A percentile compares a stretch with the other conserved stretches of the same genome.
Evolutionary conservation across 2,329 filamentous ascomycete genomes (phyloP).

Genomic region (Apiospora arundinis): DNA sequence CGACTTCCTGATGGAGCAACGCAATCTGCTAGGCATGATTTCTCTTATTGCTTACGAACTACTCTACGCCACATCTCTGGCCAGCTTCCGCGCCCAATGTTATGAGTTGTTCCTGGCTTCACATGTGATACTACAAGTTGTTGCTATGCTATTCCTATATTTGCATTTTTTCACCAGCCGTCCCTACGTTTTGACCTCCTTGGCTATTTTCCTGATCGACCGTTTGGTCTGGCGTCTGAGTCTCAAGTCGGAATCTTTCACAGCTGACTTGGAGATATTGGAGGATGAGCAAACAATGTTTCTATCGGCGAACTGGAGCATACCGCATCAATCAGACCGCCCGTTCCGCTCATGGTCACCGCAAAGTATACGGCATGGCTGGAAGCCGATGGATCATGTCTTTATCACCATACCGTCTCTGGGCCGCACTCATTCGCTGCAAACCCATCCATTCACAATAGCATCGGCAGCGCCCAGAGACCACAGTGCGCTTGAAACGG

Average conservation of each 20-base stretch:
- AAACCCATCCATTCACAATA: constrained; percentile 72
- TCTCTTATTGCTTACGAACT: constrained; percentile 64
- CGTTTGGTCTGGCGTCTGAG: constrained; percentile 61
- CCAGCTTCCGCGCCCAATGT: constrained; percentile 63
- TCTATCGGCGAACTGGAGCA: constrained; percentile 48
- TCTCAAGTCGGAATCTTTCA: constrained; percentile 55
- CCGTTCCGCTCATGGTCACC: constrained; percentile 28
- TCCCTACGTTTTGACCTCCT: constrained; percentile 58
- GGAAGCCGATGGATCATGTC: constrained; percentile 67
- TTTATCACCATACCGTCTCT: constrained; percentile 66
- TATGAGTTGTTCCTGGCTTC: constrained; percentile 68
- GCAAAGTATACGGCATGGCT: constrained; percentile 54
- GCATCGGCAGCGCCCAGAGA: constrained; percentile 60
- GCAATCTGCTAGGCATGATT: constrained; percentile 59
- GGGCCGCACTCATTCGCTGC: constrained; percentile 57
- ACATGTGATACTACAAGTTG: constrained; percentile 63
- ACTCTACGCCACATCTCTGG: constrained; percentile 67
- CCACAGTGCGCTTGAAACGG: background rate
- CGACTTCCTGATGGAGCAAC: constrained; percentile 56
- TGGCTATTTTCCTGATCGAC: constrained; percentile 64
- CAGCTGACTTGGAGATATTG: constrained; percentile 58
- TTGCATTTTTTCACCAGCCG: constrained; percentile 61
- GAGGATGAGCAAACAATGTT: constrained; percentile 63
- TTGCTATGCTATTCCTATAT: constrained; percentile 62
- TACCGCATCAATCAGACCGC: constrained; percentile 29